These are phyloP conservation scores for Citrus trifoliata DNA, from an alignment of 345 rosid species.

Conservation along the genomic window DNA sequence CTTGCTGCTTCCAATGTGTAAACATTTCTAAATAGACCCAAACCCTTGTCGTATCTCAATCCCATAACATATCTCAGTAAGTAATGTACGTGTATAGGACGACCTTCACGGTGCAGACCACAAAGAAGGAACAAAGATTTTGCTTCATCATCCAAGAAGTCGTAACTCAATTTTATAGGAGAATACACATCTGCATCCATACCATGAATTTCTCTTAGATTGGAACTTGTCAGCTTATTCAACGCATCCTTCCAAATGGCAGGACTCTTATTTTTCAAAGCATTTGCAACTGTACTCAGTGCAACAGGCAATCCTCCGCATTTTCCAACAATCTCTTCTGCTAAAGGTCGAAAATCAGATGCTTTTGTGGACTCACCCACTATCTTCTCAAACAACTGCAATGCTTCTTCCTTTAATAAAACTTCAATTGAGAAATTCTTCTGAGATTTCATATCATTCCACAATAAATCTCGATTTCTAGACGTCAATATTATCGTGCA, in stretches of 20 bases:
- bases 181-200: neutral
- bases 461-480: neutral
- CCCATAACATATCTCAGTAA: slow-evolving; percentile 12
- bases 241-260: neutral
- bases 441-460: slow-evolving; percentile 2
- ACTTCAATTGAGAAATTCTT: neutral
- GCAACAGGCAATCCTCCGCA: slow-evolving; percentile 18
- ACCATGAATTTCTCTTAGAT: neutral
- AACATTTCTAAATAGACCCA: slow-evolving; percentile 2
- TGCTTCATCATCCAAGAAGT: neutral
- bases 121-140: neutral
- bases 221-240: neutral
- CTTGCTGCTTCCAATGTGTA: neutral
- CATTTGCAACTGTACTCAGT: neutral
- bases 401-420: slow-evolving; percentile 1
- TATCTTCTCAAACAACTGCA: neutral
- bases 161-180: neutral
- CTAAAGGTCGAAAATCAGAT: neutral
- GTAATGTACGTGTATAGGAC: neutral
- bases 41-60: neutral
- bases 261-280: neutral
- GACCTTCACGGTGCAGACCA: rapidly evolving
- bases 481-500: slow-evolving; percentile 28
- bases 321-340: neutral
- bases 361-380: neutral